These are phyloP conservation scores for Neoarthrinium moseri DNA, from an alignment of 2,329 filamentous ascomycete genomes.

Conservation along the genomic window DNA sequence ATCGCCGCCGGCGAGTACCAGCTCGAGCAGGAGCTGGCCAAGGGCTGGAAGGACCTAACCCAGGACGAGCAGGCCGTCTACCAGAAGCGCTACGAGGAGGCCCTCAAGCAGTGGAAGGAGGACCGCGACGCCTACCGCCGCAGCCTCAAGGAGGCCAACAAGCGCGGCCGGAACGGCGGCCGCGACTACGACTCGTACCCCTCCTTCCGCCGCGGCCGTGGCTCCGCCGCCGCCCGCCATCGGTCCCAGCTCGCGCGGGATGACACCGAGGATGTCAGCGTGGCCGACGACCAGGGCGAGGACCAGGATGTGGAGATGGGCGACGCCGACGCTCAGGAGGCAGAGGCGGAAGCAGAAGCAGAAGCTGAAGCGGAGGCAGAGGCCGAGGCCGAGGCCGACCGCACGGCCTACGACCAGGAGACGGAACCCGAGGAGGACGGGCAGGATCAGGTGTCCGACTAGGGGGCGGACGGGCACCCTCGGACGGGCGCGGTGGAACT, in stretches of 20 bases:
- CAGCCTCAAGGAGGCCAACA: conserved; percentile 22
- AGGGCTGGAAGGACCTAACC: conserved; percentile 53
- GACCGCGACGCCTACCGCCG: conserved; percentile 38
- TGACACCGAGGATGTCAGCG: conserved; percentile 21
- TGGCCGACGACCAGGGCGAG: conserved; percentile 12
- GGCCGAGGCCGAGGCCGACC: conserved; percentile 31
- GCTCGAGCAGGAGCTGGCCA: conserved; percentile 55
- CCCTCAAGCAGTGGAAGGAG: conserved; percentile 39
- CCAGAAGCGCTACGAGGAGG: conserved; percentile 39
- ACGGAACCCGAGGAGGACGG: too few species aligned
- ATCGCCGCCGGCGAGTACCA: conserved; percentile 33
- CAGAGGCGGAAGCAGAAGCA: conserved; percentile 15
- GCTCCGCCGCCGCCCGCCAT: conserved; percentile 13
- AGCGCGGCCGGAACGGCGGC: conserved; percentile 27
- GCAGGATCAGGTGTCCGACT: not conserved
- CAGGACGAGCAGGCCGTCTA: conserved; percentile 49
- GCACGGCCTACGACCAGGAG: not conserved
- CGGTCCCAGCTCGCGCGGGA: conserved; percentile 24
- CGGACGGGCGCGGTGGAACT: too few species aligned
- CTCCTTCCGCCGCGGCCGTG: conserved; percentile 16
- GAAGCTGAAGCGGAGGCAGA: conserved; percentile 30
- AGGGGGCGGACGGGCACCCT: not conserved
- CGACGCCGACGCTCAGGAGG: conserved; percentile 13
- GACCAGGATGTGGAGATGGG: conserved; percentile 15
- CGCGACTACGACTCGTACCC: conserved; percentile 14